These are phyloP conservation scores for Fusarium sp. DNA, from an alignment of 2,329 filamentous ascomycete species.

Conservation along the genomic window DNA sequence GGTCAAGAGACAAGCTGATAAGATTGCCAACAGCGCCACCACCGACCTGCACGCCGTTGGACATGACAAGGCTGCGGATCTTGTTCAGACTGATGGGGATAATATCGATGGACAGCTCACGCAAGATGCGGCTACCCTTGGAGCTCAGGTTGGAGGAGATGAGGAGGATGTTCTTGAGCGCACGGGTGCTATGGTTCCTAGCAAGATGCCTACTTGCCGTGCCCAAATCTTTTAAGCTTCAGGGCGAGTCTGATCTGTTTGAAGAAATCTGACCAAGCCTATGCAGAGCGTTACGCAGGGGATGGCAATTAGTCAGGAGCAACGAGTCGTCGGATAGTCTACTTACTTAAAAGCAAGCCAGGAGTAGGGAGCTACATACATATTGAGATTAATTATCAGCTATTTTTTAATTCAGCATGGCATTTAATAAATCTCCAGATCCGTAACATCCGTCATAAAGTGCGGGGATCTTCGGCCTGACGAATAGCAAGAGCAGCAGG, in stretches of 20 bases:
- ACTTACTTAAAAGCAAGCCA: no score
- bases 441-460: no score
- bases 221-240: neutral
- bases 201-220: neutral
- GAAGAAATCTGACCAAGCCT: no score
- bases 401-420: no score
- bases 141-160: conserved; percentile 1
- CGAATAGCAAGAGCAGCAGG: no score
- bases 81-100: neutral
- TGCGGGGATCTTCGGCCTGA: no score
- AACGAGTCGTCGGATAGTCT: no score
- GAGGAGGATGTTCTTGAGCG: neutral
- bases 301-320: no score
- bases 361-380: no score
- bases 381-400: no score
- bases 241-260: neutral
- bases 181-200: neutral
- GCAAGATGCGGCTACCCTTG: neutral
- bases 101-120: conserved; percentile 5
- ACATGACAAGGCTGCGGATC: neutral
- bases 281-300: no score
- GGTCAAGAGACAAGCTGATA: conserved; percentile 9
- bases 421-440: no score
- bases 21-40: neutral
- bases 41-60: neutral